Evolutionary conservation across 208 protist genomes (phyloP), one percentile per base, ranked within the genome.

Genomic region (Naegleria lovaniensis): DNA sequence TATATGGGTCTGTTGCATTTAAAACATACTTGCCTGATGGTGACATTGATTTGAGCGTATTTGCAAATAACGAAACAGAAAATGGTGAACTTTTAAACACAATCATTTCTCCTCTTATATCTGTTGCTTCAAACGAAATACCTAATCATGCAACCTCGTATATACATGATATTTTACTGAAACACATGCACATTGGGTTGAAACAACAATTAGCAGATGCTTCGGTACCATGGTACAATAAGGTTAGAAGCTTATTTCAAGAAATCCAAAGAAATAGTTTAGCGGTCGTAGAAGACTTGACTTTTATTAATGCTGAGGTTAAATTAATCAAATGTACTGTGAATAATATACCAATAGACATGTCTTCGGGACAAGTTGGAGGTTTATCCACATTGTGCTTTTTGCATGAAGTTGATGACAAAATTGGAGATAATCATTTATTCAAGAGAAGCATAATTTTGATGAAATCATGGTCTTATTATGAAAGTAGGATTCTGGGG

Each of bases 361-460:
- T 98, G 89, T 96, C 96, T 2, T 92, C 97, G n/a, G 93, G 95
- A 38, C 97, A 98, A 91, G 93, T 96, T 41, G 96, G 95, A 33
- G 97, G 97, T 16, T 93, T 97, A 58, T 96, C 96, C 91, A 97
- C 96, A 90, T 93, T 97, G 40, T 94, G 94, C 67, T 98, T 98
- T 93, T 86, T 97, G 36, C 94, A 97, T 88, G 94, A 97, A 90
- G 94, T 97, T 91, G 96, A 98, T 91, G 92, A 92, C 36, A 92
- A 90, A 15, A 94, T 98, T 48, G 96, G 96, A 15, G 92, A 93
- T 51, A 85, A 95, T 51, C 96, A 97, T 91, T 91, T 98, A 67
- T 93, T 98, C 51, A 97, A 98, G 94, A 93, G 96, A 36, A 96
- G 96, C 22, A 92, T 98, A 52, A 91, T 98, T 83, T 91, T 98